Base-by-base conservation (phyloP, 179 eudicot species). In the Spinacia oleracea region DNA sequence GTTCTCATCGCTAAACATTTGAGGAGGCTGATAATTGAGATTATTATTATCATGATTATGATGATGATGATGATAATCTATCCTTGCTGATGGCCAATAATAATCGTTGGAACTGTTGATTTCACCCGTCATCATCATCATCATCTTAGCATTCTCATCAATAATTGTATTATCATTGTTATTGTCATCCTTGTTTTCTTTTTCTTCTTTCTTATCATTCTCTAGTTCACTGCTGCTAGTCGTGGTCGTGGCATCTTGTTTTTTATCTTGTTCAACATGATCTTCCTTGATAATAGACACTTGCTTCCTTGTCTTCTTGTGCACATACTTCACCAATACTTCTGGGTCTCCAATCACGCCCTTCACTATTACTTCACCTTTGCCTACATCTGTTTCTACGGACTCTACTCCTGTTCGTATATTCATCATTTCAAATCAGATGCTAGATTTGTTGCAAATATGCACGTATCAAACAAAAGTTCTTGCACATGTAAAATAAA, bases 1-100 rank as follows among this genome's bases (percentile, higher is more conserved):
- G 78, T 90, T 88, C 50, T 92, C 97, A 64, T 92, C 94, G 34
- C 94, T 90, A 77, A 92, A 90, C 21, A 90, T 27, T 59, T 87
- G 87, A 78, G 83, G 87, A 78, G 83, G 76, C 27, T 79, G 12
- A 21, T 73, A 4, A 51, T 38, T 63, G 16, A 21, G 11, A 53
- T 35, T 34, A 53, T 50, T 53, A 58, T 32, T 15, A 73, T 46
- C 34, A 55, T 32, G 31, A 73, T 88, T 4, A 3, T 14, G 34
- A 48, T 31, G 32, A 73, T 86, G 77, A 43, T 85, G 75, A 40
- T 86, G 77, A 60, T 83, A 50, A 76, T 82, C 78, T 78, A 53
- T 53, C 51, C 56, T 75, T 16, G 64, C 25, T 0, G 86, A 77
- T 29, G 85, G 83, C 78, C 81, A 86, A 66, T 90, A 78, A 74